Evolutionary conservation across 1,139 yeast genomes (phyloP), one percentile per base, ranked within the genome.

Genomic region (Arxiozyma slooffiae): DNA sequence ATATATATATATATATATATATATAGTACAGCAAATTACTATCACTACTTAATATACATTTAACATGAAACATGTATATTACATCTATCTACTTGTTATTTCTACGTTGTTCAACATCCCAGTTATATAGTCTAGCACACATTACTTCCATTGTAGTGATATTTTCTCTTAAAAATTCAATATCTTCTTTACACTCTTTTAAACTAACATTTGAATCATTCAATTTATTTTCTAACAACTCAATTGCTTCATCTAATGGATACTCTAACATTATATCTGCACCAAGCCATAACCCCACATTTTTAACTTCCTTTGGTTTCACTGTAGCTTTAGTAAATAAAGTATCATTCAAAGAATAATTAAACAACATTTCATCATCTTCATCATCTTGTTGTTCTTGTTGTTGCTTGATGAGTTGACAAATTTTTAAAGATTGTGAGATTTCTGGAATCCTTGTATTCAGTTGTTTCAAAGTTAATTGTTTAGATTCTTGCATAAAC

Each of bases 111-210:
- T 86, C 92, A 9, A 92, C 96, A 64, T 89, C 96, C 96, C 96
- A 90, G 65, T 92, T 92, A 67, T 90, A 90, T 51, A 89, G 80
- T 58, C 98, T 77, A 1, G 98, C 97, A 18, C 96, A 88, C 64
- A 92, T 92, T 49, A 92, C 99, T 68, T 92, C 97, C 92, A 92
- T 87, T 4, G 97, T 90, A 22, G 99, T 92, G 57, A 92, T 90
- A 63, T 90, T 89, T 58, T 90, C 95, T 61, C 95, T 78, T 61
- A 94, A 73, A 61, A 83, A 92, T 61, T 87, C 95, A 58, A 92
- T 74, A 67, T 92, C 98, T 60, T 88, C 96, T 57, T 82, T 79
- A 39, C 92, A 82, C 9, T 76, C 69, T 30, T 67, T 64, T 58
- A 83, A 73, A 57, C 80, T 85, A 47, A 76, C 73, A 58, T 78